Evolutionary conservation across 345 rosid genomes (phyloP), one percentile per base, ranked within the genome.

Genomic region (Syzygium grande): DNA sequence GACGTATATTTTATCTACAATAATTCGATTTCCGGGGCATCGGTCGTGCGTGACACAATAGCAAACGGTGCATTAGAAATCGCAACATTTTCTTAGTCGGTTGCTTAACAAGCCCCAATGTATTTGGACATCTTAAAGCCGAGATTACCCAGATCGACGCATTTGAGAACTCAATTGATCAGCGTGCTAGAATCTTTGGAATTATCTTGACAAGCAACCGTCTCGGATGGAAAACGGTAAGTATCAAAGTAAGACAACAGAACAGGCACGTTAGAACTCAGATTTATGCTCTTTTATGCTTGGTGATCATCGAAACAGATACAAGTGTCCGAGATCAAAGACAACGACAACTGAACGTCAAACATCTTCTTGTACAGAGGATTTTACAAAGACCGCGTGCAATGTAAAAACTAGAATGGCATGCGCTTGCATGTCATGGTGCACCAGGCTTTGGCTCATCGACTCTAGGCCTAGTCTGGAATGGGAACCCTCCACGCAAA

Each of bases 31-130:
- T 73, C 19, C 0, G 4, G 9, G 49, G 1, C 49, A 38, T 3
- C 5, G 0, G 21, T 41, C 4, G 12, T 34, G 2, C 14, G 0
- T 10, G 4, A 19, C 3, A 11, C 27, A 5, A 34, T 34, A 73
- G 1, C 2, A 34, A 73, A 73, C 1, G 27, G 14, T 73, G 7
- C 49, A 5, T 34, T 10, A 9, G 15, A 11, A 19, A 19, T 3
- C 0, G 7, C 5, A 1, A 34, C 19, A 21, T 38, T 34, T 38
- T 7, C 83, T 9, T 19, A 22, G 21, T 43, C 0, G 0, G 25
- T 73, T 73, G 6, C 49, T 73, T 73, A 9, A 38, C 23, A 38
- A 73, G 27, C 34, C 73, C 14, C 5, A 4, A 61, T n/a, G 3
- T 6, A n/a, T 61, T 61, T 16, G 17, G 46, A 68, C 6, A 6